phyloP scores from a whole-genome alignment of 1,284 basidiomycete genomes.

The Thelephora terrestris region DNA sequence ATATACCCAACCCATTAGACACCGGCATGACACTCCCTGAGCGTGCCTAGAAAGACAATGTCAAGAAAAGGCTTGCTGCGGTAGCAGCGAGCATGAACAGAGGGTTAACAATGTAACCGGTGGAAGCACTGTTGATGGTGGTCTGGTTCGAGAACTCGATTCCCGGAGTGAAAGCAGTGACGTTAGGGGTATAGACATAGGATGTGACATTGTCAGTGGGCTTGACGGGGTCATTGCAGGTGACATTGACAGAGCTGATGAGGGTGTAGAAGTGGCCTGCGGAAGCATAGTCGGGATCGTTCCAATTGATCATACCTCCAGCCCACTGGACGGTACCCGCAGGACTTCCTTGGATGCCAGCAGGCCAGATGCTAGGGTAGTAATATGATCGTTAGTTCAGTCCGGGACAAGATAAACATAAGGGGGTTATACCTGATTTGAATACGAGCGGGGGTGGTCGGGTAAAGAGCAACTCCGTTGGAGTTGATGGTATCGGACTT shows the following conservation, averaged over 20 bases:
- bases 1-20: background rate
- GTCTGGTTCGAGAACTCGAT: constrained; percentile 46
- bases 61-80: background rate
- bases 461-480: constrained; percentile 49
- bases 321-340: constrained; percentile 69
- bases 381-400: background rate
- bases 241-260: constrained; percentile 46
- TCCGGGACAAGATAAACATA: background rate
- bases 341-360: constrained; percentile 50
- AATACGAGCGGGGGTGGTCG: constrained; percentile 66
- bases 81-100: background rate
- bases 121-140: constrained; percentile 24
- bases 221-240: constrained; percentile 41
- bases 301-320: constrained; percentile 72
- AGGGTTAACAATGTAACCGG: background rate
- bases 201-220: constrained; percentile 38
- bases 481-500: constrained; percentile 42
- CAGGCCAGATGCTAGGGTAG: constrained; percentile 60
- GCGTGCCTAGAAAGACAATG: background rate
- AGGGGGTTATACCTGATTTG: constrained; percentile 50
- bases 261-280: constrained; percentile 51
- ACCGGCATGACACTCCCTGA: too few species aligned
- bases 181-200: constrained; percentile 52
- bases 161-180: constrained; percentile 37
- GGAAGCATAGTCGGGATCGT: constrained; percentile 53